Conservation (phyloP, 129 eudicot species). For the Centaurea solstitialis region DNA sequence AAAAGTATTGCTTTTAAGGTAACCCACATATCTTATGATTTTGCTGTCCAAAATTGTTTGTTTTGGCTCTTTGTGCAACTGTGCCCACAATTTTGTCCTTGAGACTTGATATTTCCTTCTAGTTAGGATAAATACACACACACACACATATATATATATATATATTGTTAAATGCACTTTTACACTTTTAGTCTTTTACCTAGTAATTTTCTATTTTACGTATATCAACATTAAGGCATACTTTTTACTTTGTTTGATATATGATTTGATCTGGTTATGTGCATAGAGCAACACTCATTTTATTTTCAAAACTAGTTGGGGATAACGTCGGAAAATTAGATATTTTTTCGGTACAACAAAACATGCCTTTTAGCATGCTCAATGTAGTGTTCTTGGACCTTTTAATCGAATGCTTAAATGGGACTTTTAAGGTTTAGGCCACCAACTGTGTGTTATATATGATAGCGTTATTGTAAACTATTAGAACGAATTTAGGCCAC, state of each 20-base stretch:
- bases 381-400: not conserved
- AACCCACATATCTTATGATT: constrained; percentile 4
- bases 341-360: too few species aligned
- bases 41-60: not conserved
- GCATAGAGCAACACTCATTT: not conserved
- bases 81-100: not conserved
- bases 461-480: not conserved
- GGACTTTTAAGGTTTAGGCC: not conserved
- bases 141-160: too few species aligned
- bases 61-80: constrained; percentile 1
- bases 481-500: not conserved
- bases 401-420: not conserved
- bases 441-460: not conserved
- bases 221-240: too few species aligned
- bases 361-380: too few species aligned
- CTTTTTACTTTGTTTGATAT: too few species aligned
- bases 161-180: too few species aligned
- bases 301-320: too few species aligned
- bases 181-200: too few species aligned
- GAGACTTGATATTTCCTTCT: not conserved
- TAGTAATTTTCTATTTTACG: too few species aligned
- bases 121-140: not conserved
- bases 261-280: not conserved
- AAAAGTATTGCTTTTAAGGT: constrained; percentile 11
- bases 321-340: too few species aligned